phyloP scores from a whole-genome alignment of 2,329 filamentous ascomycete species.

The Colletotrichum simmondsii region DNA sequence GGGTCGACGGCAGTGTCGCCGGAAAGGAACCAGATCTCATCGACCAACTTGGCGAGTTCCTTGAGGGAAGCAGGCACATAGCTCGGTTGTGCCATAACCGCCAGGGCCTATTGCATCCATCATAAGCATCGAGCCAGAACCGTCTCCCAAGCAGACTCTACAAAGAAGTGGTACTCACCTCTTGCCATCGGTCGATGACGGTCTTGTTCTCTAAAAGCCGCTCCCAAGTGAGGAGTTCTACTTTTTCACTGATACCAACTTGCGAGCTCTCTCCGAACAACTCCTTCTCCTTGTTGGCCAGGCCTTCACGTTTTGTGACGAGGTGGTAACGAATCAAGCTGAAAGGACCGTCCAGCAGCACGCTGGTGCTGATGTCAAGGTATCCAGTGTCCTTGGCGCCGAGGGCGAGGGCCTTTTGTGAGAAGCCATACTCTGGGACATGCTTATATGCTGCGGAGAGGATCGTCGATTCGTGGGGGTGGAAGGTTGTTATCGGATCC shows the following conservation, averaged over 20 bases:
- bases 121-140: neutral
- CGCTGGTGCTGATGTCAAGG: constrained; percentile 84
- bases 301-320: constrained; percentile 69
- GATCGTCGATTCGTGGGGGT: constrained; percentile 76
- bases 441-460: constrained; percentile 83
- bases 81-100: constrained; percentile 86
- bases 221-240: constrained; percentile 79
- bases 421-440: constrained; percentile 87
- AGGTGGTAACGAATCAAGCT: constrained; percentile 85
- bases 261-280: constrained; percentile 49
- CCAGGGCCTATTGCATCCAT: constrained; percentile 72
- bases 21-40: constrained; percentile 91
- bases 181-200: constrained; percentile 84
- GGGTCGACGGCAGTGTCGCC: constrained; percentile 85
- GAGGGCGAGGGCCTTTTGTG: constrained; percentile 74
- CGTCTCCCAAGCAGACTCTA: neutral
- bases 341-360: constrained; percentile 84
- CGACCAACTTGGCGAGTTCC: constrained; percentile 84
- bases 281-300: constrained; percentile 56
- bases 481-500: constrained; percentile 69
- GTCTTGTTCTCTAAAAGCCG: constrained; percentile 79
- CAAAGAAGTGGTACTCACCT: constrained; percentile 64
- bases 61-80: constrained; percentile 80
- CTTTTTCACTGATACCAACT: constrained; percentile 66
- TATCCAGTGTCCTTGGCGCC: constrained; percentile 89